Evolutionary conservation across 176 grass and related monocot species (phyloP).

Genomic region (Guadua angustifolia): DNA sequence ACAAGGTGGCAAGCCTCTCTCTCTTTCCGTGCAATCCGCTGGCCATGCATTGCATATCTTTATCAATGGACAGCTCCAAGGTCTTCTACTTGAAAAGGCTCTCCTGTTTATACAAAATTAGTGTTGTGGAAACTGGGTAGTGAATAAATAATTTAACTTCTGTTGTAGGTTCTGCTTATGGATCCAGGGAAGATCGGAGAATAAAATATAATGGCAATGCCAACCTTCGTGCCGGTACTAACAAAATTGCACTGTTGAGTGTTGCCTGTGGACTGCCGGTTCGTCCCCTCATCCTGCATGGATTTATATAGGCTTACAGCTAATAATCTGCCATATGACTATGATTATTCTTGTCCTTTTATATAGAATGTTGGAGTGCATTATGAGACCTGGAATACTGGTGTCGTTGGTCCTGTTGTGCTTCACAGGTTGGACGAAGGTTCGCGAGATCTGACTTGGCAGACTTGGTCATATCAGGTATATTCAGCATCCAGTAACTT

Average conservation of each 20-base stretch:
- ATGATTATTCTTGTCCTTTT: slow-evolving; percentile 27
- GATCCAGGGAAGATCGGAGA: slow-evolving; percentile 89
- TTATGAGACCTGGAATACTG: slow-evolving; percentile 96
- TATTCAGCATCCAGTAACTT: slow-evolving; percentile 7
- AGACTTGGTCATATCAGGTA: slow-evolving; percentile 95
- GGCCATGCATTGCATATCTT: slow-evolving; percentile 90
- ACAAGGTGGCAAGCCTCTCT: slow-evolving; percentile 66
- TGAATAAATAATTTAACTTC: slow-evolving; percentile 38
- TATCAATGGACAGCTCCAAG: slow-evolving; percentile 88
- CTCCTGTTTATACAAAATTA: slow-evolving; percentile 15
- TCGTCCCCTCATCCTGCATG: slow-evolving; percentile 34
- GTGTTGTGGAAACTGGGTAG: neutral
- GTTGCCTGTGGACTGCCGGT: slow-evolving; percentile 94
- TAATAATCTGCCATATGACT: slow-evolving; percentile 29
- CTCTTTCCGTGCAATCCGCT: slow-evolving; percentile 82
- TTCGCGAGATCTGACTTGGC: slow-evolving; percentile 90
- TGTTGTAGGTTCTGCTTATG: slow-evolving; percentile 81
- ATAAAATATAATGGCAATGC: slow-evolving; percentile 72
- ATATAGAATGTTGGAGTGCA: slow-evolving; percentile 90
- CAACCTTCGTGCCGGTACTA: slow-evolving; percentile 85
- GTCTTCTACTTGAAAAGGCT: slow-evolving; percentile 40
- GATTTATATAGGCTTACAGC: slow-evolving; percentile 10
- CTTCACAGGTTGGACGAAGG: slow-evolving; percentile 83
- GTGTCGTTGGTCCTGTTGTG: slow-evolving; percentile 84
- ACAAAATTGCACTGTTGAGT: slow-evolving; percentile 86